Percentiles rank a stretch among this genome's conserved stretches.
These are phyloP conservation scores for Raffaelea arxii DNA, from an alignment of 2,329 filamentous ascomycete species.

Conservation along the genomic window DNA sequence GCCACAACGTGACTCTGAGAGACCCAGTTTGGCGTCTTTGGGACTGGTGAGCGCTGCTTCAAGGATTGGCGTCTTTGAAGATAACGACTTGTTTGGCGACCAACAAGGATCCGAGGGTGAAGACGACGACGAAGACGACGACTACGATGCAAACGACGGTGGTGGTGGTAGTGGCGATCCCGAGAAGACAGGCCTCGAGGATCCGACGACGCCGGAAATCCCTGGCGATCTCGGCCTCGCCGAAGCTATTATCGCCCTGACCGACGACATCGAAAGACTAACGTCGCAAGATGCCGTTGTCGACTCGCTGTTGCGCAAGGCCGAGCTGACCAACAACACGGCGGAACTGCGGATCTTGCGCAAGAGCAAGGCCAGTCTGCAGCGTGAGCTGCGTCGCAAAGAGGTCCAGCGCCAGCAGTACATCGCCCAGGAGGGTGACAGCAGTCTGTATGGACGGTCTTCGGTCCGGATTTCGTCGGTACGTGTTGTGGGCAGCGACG, in stretches of 20 bases:
- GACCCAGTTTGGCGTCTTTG: constrained; percentile 81
- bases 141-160: constrained; percentile 47
- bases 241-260: constrained; percentile 84
- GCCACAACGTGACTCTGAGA: constrained; percentile 31
- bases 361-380: constrained; percentile 88
- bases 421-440: constrained; percentile 94
- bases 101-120: constrained; percentile 69
- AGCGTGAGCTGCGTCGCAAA: constrained; percentile 85
- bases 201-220: constrained; percentile 79
- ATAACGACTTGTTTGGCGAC: constrained; percentile 88
- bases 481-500: constrained; percentile 78
- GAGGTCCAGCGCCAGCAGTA: constrained; percentile 96
- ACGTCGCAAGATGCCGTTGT: constrained; percentile 82
- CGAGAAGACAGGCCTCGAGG: constrained; percentile 15
- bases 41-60: constrained; percentile 83
- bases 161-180: constrained; percentile 26
- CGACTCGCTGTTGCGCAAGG: constrained; percentile 84
- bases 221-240: constrained; percentile 88
- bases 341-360: constrained; percentile 84
- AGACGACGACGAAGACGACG: constrained; percentile 76
- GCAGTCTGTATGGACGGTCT: constrained; percentile 87
- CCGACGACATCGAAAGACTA: constrained; percentile 82
- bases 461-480: constrained; percentile 85
- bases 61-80: constrained; percentile 83
- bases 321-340: constrained; percentile 93